Conservation (phyloP, 176 grass and related monocot genomes). For the Metroxylon sagu region DNA sequence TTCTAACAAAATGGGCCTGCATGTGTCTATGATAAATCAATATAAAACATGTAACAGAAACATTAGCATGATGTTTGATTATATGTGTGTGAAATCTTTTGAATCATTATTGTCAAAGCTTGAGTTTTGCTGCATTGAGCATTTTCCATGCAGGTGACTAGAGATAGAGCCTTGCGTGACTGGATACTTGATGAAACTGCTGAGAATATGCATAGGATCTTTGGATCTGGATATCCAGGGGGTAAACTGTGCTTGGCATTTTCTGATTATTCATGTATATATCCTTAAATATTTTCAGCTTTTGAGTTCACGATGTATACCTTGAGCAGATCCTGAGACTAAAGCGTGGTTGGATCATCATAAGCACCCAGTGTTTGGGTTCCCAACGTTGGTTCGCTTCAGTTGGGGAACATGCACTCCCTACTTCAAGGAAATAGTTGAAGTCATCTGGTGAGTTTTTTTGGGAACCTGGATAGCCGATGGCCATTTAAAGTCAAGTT, state of each 20-base stretch:
- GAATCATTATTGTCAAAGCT: too few species aligned
- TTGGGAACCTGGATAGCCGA: background rate
- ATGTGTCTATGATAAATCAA: too few species aligned
- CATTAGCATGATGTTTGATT: too few species aligned
- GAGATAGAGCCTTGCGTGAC: slow-evolving; percentile 67
- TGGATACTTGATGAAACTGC: slow-evolving; percentile 85
- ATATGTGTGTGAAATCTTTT: too few species aligned
- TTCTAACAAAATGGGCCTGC: too few species aligned
- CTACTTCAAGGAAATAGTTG: slow-evolving; percentile 54
- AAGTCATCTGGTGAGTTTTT: slow-evolving; percentile 67
- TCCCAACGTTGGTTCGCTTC: slow-evolving; percentile 85
- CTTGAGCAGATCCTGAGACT: slow-evolving; percentile 65
- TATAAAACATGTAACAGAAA: too few species aligned
- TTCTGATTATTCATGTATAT: slow-evolving; percentile 10
- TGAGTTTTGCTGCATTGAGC: too few species aligned
- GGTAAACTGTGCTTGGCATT: slow-evolving; percentile 28
- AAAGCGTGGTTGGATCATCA: slow-evolving; percentile 83
- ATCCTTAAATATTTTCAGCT: background rate
- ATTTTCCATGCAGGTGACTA: slow-evolving; percentile 50
- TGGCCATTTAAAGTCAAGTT: too few species aligned
- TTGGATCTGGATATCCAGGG: slow-evolving; percentile 91
- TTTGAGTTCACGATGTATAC: slow-evolving; percentile 1
- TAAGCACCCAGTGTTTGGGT: slow-evolving; percentile 73
- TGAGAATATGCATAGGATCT: slow-evolving; percentile 68
- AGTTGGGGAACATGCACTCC: slow-evolving; percentile 88